Evolutionary conservation across 2,329 filamentous ascomycete species (phyloP).

Genomic region (Pseudocercospora eumusae): DNA sequence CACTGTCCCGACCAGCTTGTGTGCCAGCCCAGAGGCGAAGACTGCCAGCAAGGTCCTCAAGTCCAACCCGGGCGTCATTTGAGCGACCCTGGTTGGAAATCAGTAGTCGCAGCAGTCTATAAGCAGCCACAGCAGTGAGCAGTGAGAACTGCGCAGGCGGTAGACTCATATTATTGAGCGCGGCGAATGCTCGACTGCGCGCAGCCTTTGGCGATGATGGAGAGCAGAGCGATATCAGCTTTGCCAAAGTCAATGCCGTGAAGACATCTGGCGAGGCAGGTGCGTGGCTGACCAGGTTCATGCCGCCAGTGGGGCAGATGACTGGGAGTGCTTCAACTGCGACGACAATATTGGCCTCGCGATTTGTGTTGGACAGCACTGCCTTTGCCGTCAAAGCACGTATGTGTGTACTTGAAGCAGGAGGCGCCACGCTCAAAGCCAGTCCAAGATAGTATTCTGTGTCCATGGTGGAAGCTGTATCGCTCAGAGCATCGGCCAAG

Average conservation of each 20-base stretch:
- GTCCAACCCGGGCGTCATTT: constrained; percentile 40
- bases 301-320: constrained; percentile 33
- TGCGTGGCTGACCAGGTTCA: constrained; percentile 55
- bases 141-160: constrained; percentile 46
- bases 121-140: constrained; percentile 50
- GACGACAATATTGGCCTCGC: constrained; percentile 53
- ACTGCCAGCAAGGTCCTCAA: constrained; percentile 48
- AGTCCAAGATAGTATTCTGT: constrained; percentile 60
- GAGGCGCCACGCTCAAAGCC: constrained; percentile 73
- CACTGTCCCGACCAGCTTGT: constrained; percentile 45
- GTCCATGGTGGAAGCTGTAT: constrained; percentile 45
- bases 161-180: constrained; percentile 46
- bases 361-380: constrained; percentile 57
- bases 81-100: constrained; percentile 36
- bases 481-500: constrained; percentile 59
- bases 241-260: constrained; percentile 60
- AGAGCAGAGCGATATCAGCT: constrained; percentile 54
- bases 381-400: constrained; percentile 61
- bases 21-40: constrained; percentile 52
- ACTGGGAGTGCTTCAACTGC: constrained; percentile 57
- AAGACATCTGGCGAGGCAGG: constrained; percentile 60
- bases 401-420: constrained; percentile 69
- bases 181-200: constrained; percentile 42
- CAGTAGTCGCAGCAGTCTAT: constrained; percentile 45
- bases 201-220: constrained; percentile 34